Base-by-base conservation (phyloP, 257 asterid species). In the Coffea eugenioides region DNA sequence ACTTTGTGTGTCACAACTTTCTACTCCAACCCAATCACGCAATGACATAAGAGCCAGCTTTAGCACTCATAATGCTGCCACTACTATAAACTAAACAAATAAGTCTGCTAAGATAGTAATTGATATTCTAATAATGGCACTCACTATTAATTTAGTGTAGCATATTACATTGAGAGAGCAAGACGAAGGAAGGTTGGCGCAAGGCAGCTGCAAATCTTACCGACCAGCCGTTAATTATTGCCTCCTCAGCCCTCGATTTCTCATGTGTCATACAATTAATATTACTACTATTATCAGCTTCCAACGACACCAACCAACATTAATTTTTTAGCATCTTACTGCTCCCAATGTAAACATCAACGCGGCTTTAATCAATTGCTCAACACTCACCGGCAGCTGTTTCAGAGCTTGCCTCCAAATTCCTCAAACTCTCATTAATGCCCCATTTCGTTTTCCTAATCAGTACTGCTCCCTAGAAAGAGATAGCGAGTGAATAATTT, bases 181-280 rank as follows among this genome's bases (percentile, higher is more conserved):
- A 2, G 69, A 64, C 39, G 12, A 64, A 48, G 27, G 12, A 64
- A 48, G 27, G 64, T 76, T 57, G 69, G 81, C 74, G 76, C 27
- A 41, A 49, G 73, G 8, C 49, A 34, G 73, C 77, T 75, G 77
- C 66, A 56, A 59, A 45, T 69, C 64, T 81, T 76, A 70, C 77
- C 77, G 57, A 76, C 81, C 46, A 31, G 77, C 46, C 77, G 0
- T 27, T 66, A 11, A 62, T 76, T 69, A 39, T 76, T 46, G 34
- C 69, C 45, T 6, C 14, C 74, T 20, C 52, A 27, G 16, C 34
- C 46, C 43, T 31, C 20, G 1, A 52, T 12, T 52, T 13, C 54
- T 13, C 57, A 13, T 4, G 14, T 2, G 57, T 51, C 57, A 1
- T 13, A 51, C 3, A 13, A 49, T 49, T 49, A 49, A 18, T 14